These are phyloP conservation scores for Aspergillus funiculosus DNA, from an alignment of 495 filamentous ascomycete species.

Conservation along the genomic window DNA sequence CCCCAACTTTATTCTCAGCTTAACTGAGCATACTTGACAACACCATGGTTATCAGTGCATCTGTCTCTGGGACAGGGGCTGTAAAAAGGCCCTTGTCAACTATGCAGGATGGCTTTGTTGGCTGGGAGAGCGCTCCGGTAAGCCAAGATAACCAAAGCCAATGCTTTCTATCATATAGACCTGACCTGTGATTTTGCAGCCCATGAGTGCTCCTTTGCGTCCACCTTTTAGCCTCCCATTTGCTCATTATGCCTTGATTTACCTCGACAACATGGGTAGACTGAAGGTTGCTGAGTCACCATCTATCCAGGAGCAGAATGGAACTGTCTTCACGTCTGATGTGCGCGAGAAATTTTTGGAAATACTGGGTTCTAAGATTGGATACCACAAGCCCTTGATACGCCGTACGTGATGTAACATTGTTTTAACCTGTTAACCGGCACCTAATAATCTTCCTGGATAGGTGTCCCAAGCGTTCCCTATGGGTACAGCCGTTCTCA, in stretches of 20 bases:
- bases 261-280: slow-evolving; percentile 36
- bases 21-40: slow-evolving; percentile 1
- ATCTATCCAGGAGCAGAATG: slow-evolving; percentile 31
- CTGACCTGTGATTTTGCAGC: slow-evolving; percentile 14
- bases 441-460: neutral
- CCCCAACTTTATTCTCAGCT: slow-evolving; percentile 9
- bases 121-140: slow-evolving; percentile 38
- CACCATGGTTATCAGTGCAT: slow-evolving; percentile 35
- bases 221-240: slow-evolving; percentile 30
- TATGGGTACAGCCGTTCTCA: slow-evolving; percentile 11
- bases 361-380: slow-evolving; percentile 30
- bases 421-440: too few species aligned
- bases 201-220: slow-evolving; percentile 30
- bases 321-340: slow-evolving; percentile 34
- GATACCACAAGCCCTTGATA: slow-evolving; percentile 26
- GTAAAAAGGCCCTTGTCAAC: slow-evolving; percentile 36
- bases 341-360: slow-evolving; percentile 38
- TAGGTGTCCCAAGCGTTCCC: slow-evolving; percentile 15
- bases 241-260: slow-evolving; percentile 40
- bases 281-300: slow-evolving; percentile 35
- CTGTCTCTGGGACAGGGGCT: slow-evolving; percentile 24
- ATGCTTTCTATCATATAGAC: neutral
- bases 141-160: slow-evolving; percentile 8
- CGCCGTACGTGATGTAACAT: slow-evolving; percentile 28
- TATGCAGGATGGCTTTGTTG: slow-evolving; percentile 26